Percentiles rank a stretch among this genome's conserved stretches.
phyloP scores from a whole-genome alignment of 2,329 filamentous ascomycete genomes.

The Gliomastix tumulicola region DNA sequence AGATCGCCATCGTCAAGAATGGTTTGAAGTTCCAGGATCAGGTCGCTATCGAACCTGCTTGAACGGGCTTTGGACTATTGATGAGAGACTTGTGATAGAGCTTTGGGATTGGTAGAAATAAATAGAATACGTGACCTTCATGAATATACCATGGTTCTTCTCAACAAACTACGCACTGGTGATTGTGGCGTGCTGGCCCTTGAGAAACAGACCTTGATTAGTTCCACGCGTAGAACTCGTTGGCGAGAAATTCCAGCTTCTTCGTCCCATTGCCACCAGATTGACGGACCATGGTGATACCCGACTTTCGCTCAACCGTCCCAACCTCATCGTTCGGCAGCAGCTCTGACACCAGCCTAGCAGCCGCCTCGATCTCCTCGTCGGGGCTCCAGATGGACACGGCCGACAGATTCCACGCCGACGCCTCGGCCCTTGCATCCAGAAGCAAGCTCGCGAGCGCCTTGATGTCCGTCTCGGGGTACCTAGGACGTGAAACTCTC shows the following conservation, averaged over 20 bases:
- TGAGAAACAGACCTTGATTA: too few species aligned
- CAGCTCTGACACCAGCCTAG: neutral
- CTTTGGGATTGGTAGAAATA: neutral
- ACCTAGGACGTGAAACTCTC: neutral
- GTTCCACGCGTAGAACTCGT: neutral
- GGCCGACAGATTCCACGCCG: neutral
- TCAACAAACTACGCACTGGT: too few species aligned
- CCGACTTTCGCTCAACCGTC: neutral
- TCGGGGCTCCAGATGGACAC: neutral
- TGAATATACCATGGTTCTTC: too few species aligned
- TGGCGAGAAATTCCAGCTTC: neutral
- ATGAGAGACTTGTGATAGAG: neutral
- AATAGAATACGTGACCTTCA: too few species aligned
- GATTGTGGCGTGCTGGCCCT: too few species aligned
- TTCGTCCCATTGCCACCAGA: neutral
- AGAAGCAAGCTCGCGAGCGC: neutral
- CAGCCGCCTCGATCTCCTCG: neutral
- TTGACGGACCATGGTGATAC: too few species aligned
- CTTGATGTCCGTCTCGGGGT: neutral
- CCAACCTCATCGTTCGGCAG: neutral
- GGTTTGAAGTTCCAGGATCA: conserved; percentile 7
- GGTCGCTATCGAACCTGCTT: neutral
- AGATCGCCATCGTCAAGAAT: conserved; percentile 10
- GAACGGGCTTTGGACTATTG: too few species aligned
- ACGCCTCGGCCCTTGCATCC: neutral